Conservation (phyloP, 345 rosid genomes). For the Rhizophora mangle region DNA sequence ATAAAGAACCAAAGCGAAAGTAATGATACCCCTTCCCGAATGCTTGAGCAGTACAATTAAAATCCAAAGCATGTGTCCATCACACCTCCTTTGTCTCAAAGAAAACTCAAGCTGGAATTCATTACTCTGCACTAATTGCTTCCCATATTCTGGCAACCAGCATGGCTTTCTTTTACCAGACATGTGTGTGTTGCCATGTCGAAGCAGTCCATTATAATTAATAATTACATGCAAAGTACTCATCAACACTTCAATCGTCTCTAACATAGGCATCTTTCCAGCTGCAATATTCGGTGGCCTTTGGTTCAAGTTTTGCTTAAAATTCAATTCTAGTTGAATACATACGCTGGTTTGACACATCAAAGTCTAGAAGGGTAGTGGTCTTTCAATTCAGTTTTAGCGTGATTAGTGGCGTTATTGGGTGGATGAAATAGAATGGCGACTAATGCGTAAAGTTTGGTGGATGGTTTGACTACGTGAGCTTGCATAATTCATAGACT, state of each 20-base stretch:
- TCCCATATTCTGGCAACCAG: neutral
- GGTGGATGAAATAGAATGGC: constrained; percentile 18
- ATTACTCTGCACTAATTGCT: neutral
- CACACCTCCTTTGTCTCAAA: constrained; percentile 5
- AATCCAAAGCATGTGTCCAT: neutral
- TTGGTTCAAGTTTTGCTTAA: neutral
- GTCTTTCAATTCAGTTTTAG: constrained; percentile 8
- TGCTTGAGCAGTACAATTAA: neutral
- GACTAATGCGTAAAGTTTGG: neutral
- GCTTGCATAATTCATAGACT: too few species aligned
- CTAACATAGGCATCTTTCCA: neutral
- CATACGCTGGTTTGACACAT: constrained; percentile 2
- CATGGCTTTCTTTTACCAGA: too few species aligned
- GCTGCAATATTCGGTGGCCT: neutral
- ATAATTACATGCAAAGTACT: neutral
- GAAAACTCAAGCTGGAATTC: constrained; percentile 17
- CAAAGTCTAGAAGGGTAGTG: neutral
- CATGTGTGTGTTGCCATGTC: neutral
- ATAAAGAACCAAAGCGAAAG: neutral
- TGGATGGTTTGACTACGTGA: neutral
- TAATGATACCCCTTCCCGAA: neutral
- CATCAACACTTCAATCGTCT: neutral
- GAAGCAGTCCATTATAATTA: neutral
- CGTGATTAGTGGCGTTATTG: constrained; percentile 49
- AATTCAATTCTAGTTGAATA: neutral